phyloP scores from a whole-genome alignment of 768 basidiomycete species.

The Pisolithus marmoratus region DNA sequence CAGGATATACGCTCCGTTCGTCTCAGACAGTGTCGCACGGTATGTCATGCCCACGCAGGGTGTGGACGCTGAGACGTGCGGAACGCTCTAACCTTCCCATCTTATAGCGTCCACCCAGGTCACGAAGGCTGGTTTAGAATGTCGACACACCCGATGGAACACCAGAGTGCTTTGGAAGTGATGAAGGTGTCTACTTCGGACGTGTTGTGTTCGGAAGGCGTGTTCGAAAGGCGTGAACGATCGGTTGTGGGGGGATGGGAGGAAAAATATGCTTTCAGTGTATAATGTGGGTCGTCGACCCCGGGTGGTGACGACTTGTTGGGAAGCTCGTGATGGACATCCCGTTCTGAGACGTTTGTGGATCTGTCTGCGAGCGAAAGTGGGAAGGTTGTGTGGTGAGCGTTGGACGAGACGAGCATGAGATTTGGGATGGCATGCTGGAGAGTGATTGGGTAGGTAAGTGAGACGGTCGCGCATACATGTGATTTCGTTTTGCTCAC shows the following conservation, averaged over 20 bases:
- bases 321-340: conserved; percentile 40
- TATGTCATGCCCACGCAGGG: conserved; percentile 59
- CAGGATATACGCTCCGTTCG: conserved; percentile 73
- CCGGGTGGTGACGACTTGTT: conserved; percentile 83
- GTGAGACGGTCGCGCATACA: conserved; percentile 23
- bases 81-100: too few relatives aligned
- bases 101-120: too few relatives aligned
- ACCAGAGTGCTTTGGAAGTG: conserved; percentile 65
- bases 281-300: conserved; percentile 75
- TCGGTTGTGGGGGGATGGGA: conserved; percentile 80
- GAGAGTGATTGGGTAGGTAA: conserved; percentile 83
- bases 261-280: conserved; percentile 76
- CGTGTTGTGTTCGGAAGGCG: conserved; percentile 77
- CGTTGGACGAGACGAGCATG: conserved; percentile 67
- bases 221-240: conserved; percentile 82
- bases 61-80: conserved; percentile 86
- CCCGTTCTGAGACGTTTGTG: conserved; percentile 62
- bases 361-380: conserved; percentile 68
- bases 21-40: conserved; percentile 48
- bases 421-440: conserved; percentile 88
- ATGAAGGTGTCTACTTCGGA: conserved; percentile 78
- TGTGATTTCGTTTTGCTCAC: not conserved
- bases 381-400: conserved; percentile 69
- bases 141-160: conserved; percentile 47
- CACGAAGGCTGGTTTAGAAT: too few relatives aligned